Evolutionary conservation across 257 asterid genomes (phyloP), one percentile per base, ranked within the genome.

Genomic region (Gardenia jasminoides): DNA sequence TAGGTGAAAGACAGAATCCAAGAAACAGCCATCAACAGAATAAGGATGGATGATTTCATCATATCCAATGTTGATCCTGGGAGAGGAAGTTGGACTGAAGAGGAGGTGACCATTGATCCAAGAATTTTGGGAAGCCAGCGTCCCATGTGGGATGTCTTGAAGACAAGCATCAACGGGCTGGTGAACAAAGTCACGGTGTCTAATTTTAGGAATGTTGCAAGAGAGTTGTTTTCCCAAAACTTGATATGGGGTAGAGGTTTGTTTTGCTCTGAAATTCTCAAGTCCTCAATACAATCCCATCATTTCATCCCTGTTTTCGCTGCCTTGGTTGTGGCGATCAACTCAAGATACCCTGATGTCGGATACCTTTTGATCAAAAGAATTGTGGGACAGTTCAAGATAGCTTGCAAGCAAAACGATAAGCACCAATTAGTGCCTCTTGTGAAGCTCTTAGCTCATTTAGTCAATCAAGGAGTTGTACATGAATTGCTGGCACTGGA

Each of bases 351-450:
- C 26, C 88, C 88, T 3, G 88, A 81, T 12, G 79, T 85, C 1
- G 88, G 88, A 11, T 72, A 81, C 58, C 85, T 85, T 1, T 11
- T 82, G 61, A n/a, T 85, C 33, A 82, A 82, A 52, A 79, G 88
- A 70, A 59, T 82, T n/a, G 9, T 73, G 31, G 10, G 65, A 31
- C 82, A 73, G 33, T 50, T 77, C 58, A 46, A 52, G 36, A 30
- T 26, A 24, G 66, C 66, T 36, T 19, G 44, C 19, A 72, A 59
- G 43, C 36, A n/a, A 31, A 52, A 61, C 6, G 82, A 80, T 10
- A 70, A 73, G 44, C 50, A 33, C 10, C 75, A 48, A 10, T 46
- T 80, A 28, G 8, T 69, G 36, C 50, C 83, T 4, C 8, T 62
- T 0, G 74, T 65, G 54, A 82, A 77, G 74, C 78, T 85, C 46